Conservation (phyloP, 495 filamentous ascomycete genomes). For the Evernia prunastri region DNA sequence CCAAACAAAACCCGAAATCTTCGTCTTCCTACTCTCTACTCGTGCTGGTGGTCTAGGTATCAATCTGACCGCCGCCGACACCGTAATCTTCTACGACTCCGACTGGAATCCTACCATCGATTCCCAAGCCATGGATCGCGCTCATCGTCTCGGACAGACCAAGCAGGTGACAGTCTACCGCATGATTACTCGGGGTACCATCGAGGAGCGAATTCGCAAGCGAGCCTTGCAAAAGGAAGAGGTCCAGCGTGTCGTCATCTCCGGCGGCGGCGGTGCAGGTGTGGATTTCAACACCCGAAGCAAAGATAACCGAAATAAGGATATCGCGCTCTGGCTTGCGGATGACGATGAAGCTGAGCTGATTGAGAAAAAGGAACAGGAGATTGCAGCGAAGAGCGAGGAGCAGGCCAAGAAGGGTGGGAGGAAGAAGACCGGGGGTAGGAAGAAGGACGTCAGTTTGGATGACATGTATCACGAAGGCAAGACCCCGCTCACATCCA, state of each 20-base stretch:
- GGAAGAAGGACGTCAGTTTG: conserved; percentile 73
- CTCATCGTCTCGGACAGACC: conserved; percentile 95
- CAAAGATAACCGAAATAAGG: conserved; percentile 86
- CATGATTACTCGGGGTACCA: conserved; percentile 92
- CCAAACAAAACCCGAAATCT: conserved; percentile 86
- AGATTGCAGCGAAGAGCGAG: conserved; percentile 57
- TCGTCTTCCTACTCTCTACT: conserved; percentile 92
- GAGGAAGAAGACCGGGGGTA: conserved; percentile 45
- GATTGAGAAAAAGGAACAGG: conserved; percentile 82
- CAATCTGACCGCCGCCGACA: conserved; percentile 86
- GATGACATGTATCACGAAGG: conserved; percentile 99
- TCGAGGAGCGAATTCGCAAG: conserved; percentile 97
- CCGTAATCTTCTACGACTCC: conserved; percentile 98
- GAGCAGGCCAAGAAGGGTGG: conserved; percentile 45
- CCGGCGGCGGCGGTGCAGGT: conserved; percentile 71
- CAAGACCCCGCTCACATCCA: conserved; percentile 39
- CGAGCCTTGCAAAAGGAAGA: conserved; percentile 97
- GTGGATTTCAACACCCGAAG: conserved; percentile 92
- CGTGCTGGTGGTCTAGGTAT: conserved; percentile 97
- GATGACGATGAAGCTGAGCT: conserved; percentile 90
- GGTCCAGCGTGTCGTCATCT: conserved; percentile 97
- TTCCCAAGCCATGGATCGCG: conserved; percentile 97
- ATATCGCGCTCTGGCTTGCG: conserved; percentile 94
- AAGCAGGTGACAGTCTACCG: conserved; percentile 95
- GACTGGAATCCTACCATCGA: conserved; percentile 99